Evolutionary conservation across 1,284 basidiomycete species (phyloP), one percentile per base, ranked within the genome.

Genomic region (Mycena sp.): DNA sequence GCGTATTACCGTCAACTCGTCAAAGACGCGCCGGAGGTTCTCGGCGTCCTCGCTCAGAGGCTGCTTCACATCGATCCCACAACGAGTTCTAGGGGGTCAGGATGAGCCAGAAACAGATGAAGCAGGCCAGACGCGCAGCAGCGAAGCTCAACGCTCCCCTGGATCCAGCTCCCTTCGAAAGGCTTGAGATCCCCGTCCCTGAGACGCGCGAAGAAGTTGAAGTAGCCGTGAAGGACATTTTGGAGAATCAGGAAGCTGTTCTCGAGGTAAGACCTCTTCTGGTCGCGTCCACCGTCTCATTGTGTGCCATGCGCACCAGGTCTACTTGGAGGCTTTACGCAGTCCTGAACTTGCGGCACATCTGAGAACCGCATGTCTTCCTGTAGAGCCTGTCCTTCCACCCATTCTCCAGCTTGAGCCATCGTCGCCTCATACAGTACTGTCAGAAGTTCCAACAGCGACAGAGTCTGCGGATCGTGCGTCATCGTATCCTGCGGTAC

Each of bases 41-140:
- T 67, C 4, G 25, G 43, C 10, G 54, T 53, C 4, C 58, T 67
- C 35, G 38, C 19, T 40, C 17, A 23, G n/a, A 67, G 49, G 44
- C 17, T 63, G 35, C 26, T 38, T 19, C 35, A 43, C 7, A 14
- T 0, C 30, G 51, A 54, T 16, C 5, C 50, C 2, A 17, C 2
- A 2, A 48, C 49, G 5, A 19, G 4, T 16, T 19, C 17, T 17
- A 46, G 32, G 7, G 32, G 25, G 38, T 28, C 21, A 63, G 54
- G 19, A 46, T 56, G 49, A 63, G 61, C 41, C 65, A 67, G 54
- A 67, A 67, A n/a, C 53, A 67, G 35, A 53, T 60, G 61, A 67
- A 67, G 45, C 51, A 54, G 38, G 58, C 60, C 4, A 11, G 59
- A 19, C 54, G 54, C 14, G 61, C 58, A 2, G 58, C 61, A 21